Evolutionary conservation across 495 filamentous ascomycete genomes (phyloP).

Genomic region (Podospora fimiseda): DNA sequence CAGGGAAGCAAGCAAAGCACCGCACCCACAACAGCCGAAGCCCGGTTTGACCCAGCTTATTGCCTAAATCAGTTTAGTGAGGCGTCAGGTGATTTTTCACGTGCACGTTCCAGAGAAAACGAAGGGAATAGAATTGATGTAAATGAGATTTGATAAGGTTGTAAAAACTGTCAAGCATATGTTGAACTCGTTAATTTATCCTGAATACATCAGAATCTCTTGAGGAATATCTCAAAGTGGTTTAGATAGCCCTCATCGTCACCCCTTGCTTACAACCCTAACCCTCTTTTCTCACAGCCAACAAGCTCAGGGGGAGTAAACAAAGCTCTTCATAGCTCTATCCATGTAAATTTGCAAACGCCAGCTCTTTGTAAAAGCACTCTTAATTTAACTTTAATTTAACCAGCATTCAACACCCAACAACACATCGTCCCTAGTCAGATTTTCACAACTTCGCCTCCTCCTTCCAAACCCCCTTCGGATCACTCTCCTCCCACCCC

Average conservation of each 20-base stretch:
- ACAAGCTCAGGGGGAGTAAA: background rate
- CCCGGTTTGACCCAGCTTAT: conserved; percentile 7
- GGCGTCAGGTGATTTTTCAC: conserved; percentile 20
- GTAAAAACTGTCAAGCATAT: background rate
- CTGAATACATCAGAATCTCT: too few relatives aligned
- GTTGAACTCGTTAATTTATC: too few relatives aligned
- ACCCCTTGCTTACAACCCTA: background rate
- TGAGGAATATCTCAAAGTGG: too few relatives aligned
- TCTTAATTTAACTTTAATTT: too few relatives aligned
- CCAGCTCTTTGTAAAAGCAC: too few relatives aligned
- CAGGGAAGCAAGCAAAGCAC: conserved; percentile 9
- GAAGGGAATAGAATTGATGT: background rate
- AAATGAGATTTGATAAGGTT: background rate
- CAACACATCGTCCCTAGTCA: too few relatives aligned
- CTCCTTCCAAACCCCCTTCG: conserved; percentile 6
- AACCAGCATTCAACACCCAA: too few relatives aligned
- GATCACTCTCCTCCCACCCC: conserved; percentile 6
- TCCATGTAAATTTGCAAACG: too few relatives aligned
- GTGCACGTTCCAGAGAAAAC: conserved; percentile 5
- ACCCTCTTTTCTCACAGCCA: background rate
- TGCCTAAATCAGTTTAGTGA: conserved; percentile 13
- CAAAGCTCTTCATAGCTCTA: background rate
- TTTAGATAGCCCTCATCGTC: too few relatives aligned
- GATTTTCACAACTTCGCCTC: conserved; percentile 9
- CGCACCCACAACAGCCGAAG: background rate